Evolutionary conservation across 2,329 filamentous ascomycete genomes (phyloP), one percentile per base, ranked within the genome.

Genomic region (Dryadomyces quercus-mongolicae): DNA sequence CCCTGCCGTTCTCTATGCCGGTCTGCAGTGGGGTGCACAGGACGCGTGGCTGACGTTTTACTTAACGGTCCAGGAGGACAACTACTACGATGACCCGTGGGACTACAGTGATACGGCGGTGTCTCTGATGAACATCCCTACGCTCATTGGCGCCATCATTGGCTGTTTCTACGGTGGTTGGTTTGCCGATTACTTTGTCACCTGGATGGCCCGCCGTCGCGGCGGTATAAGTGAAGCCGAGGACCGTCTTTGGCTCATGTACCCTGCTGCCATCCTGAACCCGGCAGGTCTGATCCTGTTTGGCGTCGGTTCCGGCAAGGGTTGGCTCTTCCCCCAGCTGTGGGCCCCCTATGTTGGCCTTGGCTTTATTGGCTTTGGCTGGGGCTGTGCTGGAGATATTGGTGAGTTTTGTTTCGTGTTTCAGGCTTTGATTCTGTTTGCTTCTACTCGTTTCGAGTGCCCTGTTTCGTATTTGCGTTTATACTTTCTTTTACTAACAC

Each of bases 41-140:
- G 52, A 54, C 20, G 52, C 52, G 36, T 54, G 52, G 52, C 52
- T 54, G 16, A 54, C 52, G 8, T 54, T 54, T 49, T 54, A 54
- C 22, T 46, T 54, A 3, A 44, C 52, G 21, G 52, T 54, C 12
- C 36, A 54, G 46, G 52, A 54, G 46, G 52, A 54, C 22, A 49
- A 54, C 46, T 54, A 54, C 52, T 54, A 54, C 18, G 45, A 54
- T 12, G 52, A 49, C 40, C 52, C 52, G 16, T 54, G 52, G 52
- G 18, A 54, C 52, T 54, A 54, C n/a, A 38, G 52, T 18, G 52
- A 54, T 46, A 49, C 52, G 10, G 52, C 52, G 12, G 52, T 54
- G 16, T 49, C 52, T 16, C 52, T 54, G 3, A 54, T 54, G 52
- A 54, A 54, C 52, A 54, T 54, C 16, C 52, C 52, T 10, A 54